Evolutionary conservation across 164 flowering plant species (phyloP), one percentile per base, ranked within the genome.

Genomic region (Annona cherimola): DNA sequence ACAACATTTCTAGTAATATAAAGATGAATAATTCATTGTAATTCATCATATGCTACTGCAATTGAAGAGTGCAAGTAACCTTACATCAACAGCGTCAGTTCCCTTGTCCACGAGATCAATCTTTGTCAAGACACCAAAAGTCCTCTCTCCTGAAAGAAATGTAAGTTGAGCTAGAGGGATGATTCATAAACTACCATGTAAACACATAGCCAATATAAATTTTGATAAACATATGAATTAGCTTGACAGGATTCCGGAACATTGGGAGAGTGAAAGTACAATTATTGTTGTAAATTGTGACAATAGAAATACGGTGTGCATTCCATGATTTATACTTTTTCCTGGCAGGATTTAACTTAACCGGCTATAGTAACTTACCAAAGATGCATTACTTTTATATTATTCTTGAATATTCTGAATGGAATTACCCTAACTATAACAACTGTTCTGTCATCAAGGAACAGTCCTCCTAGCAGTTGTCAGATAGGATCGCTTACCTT

Each of bases 41-140:
- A 50, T 50, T 50, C 44, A 43, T 42, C 46, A 66, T 59, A 16
- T 19, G 45, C 43, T 6, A 66, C 2, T 26, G 8, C 66, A 63
- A 9, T 66, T 4, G 6, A 75, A 71, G 63, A 66, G n/a, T 72
- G 61, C n/a, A 68, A 74, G 65, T 11, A 63, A 4, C 79, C 95
- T 85, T 82, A 93, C 98, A 74, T 91, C 98, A 74, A 90, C 98
- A 35, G 98, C 98, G 86, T 93, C 88, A 42, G 98, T 93, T 26
- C 98, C 98, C 89, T 86, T 90, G 70, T 93, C 98, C 98, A 93
- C 91, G 59, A 93, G 97, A 81, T 93, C 98, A 79, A 93, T 90
- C 87, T 93, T 91, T 71, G 98, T 93, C 82, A 93, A 80, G 26
- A 93, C 98, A 39, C 96, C 98, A 73, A 91, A 76, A 71, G 98